phyloP scores from a whole-genome alignment of 148 eudicot genomes.

The Polygonum aviculare region DNA sequence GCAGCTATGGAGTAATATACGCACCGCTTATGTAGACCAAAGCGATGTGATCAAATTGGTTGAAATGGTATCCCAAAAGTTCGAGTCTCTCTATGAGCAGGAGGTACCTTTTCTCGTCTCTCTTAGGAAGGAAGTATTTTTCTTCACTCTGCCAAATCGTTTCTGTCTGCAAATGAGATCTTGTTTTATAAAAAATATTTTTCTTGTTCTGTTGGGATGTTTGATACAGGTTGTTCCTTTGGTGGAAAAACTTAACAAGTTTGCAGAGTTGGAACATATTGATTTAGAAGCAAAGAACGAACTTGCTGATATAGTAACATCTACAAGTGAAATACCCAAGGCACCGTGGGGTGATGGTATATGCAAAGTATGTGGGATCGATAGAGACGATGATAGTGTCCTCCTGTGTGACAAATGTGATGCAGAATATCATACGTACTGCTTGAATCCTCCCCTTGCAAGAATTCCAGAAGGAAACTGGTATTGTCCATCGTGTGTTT shows the following conservation, averaged over 20 bases:
- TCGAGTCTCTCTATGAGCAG: slow-evolving; percentile 42
- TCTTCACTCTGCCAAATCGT: slow-evolving; percentile 1
- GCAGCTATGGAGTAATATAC: slow-evolving; percentile 59
- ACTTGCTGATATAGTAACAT: slow-evolving; percentile 30
- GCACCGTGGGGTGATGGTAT: slow-evolving; percentile 80
- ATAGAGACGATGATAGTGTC: slow-evolving; percentile 59
- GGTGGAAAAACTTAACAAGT: slow-evolving; percentile 32
- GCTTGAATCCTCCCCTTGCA: slow-evolving; percentile 65
- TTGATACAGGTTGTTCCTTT: slow-evolving; percentile 38
- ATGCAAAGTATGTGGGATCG: slow-evolving; percentile 73
- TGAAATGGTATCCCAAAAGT: slow-evolving; percentile 37
- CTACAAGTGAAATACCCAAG: slow-evolving; percentile 44
- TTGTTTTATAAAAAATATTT: background rate
- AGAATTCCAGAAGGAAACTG: slow-evolving; percentile 70
- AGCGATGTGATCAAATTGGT: slow-evolving; percentile 46
- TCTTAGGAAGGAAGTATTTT: background rate
- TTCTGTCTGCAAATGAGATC: background rate
- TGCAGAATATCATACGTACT: slow-evolving; percentile 71
- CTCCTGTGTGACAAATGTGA: slow-evolving; percentile 67
- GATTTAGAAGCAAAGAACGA: slow-evolving; percentile 40
- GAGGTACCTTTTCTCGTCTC: slow-evolving; percentile 31
- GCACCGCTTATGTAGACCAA: slow-evolving; percentile 31
- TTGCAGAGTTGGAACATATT: slow-evolving; percentile 27
- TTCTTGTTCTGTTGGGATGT: background rate
- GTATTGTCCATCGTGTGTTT: slow-evolving; percentile 68